phyloP scores from a whole-genome alignment of 2,329 filamentous ascomycete species.

The Curvularia spicifera region DNA sequence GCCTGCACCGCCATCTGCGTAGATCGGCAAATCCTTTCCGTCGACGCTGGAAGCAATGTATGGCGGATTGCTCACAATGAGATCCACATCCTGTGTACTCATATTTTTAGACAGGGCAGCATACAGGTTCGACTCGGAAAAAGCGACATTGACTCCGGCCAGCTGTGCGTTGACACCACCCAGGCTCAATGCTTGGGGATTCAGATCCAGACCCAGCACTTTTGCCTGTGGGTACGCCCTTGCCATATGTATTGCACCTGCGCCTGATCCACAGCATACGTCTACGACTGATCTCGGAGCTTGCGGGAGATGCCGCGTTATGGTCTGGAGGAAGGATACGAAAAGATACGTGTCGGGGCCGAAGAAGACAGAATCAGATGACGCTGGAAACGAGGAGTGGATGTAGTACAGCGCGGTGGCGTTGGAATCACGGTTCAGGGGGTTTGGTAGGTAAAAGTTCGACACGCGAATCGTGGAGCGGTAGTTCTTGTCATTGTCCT shows the following conservation, averaged over 20 bases:
- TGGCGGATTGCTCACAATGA: constrained; percentile 36
- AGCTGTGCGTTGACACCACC: constrained; percentile 27
- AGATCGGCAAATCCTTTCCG: constrained; percentile 31
- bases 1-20: constrained; percentile 33
- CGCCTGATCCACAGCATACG: constrained; percentile 34
- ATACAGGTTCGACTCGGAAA: constrained; percentile 31
- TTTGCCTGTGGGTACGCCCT: constrained; percentile 25
- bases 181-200: constrained; percentile 26
- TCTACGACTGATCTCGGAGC: constrained; percentile 25
- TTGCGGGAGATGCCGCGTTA: constrained; percentile 17
- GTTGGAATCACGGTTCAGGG: constrained; percentile 1
- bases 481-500: constrained; percentile 13
- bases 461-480: constrained; percentile 31
- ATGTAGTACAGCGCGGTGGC: constrained; percentile 27
- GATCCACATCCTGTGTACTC: constrained; percentile 21
- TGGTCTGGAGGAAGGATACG: constrained; percentile 24
- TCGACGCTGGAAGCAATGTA: constrained; percentile 33
- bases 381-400: constrained; percentile 31
- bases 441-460: constrained; percentile 28
- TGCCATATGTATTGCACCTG: constrained; percentile 35
- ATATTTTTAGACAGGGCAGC: constrained; percentile 19
- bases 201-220: constrained; percentile 30
- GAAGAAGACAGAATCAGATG: constrained; percentile 33
- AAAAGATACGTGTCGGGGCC: constrained; percentile 36
- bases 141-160: constrained; percentile 20